Base-by-base conservation (phyloP, 768 basidiomycete species). In the Chalciporus piperatus region DNA sequence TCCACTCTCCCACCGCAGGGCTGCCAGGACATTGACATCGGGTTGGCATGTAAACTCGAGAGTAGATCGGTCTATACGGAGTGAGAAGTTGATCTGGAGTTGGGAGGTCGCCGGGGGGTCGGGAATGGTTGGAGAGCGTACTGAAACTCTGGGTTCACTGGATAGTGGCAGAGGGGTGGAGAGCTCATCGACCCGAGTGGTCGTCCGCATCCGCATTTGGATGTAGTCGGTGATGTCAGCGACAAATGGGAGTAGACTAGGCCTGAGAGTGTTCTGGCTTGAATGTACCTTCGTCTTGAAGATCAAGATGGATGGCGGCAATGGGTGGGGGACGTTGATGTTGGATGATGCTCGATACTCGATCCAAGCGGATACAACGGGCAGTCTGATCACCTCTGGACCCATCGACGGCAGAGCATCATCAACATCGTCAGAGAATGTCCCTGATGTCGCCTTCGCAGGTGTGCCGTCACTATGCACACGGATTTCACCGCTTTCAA, bases 1-100 rank as follows among this genome's bases (percentile, higher is more conserved):
- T 38, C 96, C 96, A 59, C 90, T 95, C 48, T 96, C 88, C 96
- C 96, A 98, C 42, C 90, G 80, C 30, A 97, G 64, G 2, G 86
- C 87, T 13, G 90, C 92, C 38, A 87, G 77, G n/a, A 97, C 95
- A 56, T 95, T 92, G 46, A 93, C 91, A 61, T 94, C 92, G 0
- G 92, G 92, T 54, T 85, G 83, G 58, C 96, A 98, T 1, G 89
- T 91, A 23, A 98, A 72, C 52, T 89, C 84, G 45, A 98, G 76
- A 48, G 79, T 84, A 0, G 96, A 98, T 62, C 86, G 81, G 63
- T 98, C 93, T 58, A 98, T 96, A 25, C 91, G 89, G 30, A 98
- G 76, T 59, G 91, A 92, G 70, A 97, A 82, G 54, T 81, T 88
- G 58, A 96, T 82, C 48, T 84, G 84, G 64, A 92, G 74, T 52